Base-by-base conservation (phyloP, 768 basidiomycete genomes). In the Naganishia randhawae region DNA sequence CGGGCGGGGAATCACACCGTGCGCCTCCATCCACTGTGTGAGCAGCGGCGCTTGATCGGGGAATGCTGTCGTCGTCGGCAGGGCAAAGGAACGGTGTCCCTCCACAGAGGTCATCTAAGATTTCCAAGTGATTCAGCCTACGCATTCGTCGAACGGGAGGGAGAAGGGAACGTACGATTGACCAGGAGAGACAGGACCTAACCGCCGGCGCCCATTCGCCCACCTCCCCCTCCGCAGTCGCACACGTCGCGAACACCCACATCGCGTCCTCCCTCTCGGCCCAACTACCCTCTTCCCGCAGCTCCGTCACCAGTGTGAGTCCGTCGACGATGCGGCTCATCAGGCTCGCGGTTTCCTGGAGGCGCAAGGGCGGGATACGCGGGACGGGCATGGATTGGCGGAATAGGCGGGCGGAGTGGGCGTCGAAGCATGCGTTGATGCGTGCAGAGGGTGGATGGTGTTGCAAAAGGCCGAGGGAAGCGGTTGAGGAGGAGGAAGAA, bases 311-410 rank as follows among this genome's bases (percentile, higher is more conserved):
- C 17, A 35, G 27, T 7, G 35, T 25, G 8, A 61, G 39, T 10
- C 39, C 57, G 33, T 41, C 25, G 14, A 61, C 27, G n/a, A 41
- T 41, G 11, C 22, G 16, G 10, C 39, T 39, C 35, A 61, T 37
- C 37, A 10, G 16, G 3, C 19, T 25, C 35, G 27, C 37, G 1
- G 37, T 39, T 13, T 61, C 37, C 10, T 25, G 11, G 14, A 11
- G 37, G 37, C 22, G 4, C 57, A 19, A 29, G 19, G 25, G 37
- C n/a, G 1, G 37, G 37, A 37, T 19, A 5, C 11, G 27, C n/a
- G 57, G 57, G 37, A 53, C 51, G 9, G 57, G 57, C 57, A 61
- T 61, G n/a, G 57, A 25, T 41, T 61, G 57, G 1, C 57, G 57
- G 57, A 61, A 61, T 39, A 35, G n/a, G 4, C 57, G 57, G 57